phyloP scores from a whole-genome alignment of 495 filamentous ascomycete species.

The Margaritispora aquatica region DNA sequence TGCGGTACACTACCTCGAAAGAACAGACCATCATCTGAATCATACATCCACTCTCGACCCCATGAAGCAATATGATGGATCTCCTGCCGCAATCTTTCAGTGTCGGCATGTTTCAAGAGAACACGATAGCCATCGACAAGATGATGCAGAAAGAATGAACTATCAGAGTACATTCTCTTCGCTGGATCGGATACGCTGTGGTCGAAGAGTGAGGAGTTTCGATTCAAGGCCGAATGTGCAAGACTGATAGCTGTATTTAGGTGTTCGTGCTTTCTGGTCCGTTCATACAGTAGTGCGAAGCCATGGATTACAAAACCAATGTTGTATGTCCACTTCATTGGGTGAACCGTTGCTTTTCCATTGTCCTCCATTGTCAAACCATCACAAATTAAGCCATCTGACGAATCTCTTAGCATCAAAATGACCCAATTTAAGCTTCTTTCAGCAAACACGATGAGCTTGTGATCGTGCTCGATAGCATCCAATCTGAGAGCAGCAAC shows the following conservation, averaged over 20 bases:
- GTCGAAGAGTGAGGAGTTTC: background rate
- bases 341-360: background rate
- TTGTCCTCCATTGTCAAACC: background rate
- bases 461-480: background rate
- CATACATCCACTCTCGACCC: background rate
- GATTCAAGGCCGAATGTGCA: background rate
- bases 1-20: background rate
- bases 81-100: background rate
- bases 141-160: background rate
- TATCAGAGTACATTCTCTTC: background rate
- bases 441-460: background rate
- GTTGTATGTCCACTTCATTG: slow-evolving; percentile 1
- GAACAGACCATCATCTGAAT: background rate
- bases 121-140: background rate
- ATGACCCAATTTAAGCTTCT: background rate
- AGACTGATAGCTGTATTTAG: background rate
- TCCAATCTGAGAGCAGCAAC: background rate
- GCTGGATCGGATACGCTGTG: background rate
- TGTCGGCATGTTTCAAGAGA: background rate
- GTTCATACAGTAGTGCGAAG: background rate
- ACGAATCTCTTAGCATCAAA: background rate
- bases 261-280: background rate
- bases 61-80: background rate
- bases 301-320: background rate
- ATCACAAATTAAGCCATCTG: background rate